Evolutionary conservation across 768 basidiomycete species (phyloP), one percentile per base, ranked within the genome.

Genomic region (Lactifluus pinguis): DNA sequence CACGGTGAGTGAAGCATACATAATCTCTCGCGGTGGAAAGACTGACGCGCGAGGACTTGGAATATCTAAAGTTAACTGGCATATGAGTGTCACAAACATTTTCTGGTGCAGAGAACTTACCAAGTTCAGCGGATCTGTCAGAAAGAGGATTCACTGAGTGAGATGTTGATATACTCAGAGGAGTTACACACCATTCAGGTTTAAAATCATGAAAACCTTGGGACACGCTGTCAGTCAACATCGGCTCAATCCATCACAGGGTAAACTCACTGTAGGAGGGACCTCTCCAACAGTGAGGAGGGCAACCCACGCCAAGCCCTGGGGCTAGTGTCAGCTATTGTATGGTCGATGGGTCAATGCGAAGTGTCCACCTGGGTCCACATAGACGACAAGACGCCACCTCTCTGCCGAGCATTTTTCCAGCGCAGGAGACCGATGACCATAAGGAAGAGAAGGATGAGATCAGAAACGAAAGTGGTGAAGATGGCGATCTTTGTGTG

Each of bases 401-500:
- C 2, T 41, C 8, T 14, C n/a, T 48, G 14, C 1, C 42, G 45
- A 25, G 2, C 25, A 25, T 14, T 6, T 51, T 50, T 39, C 59
- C 62, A 61, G 38, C 59, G 62, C 29, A 42, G 25, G 36, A 63
- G 59, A 30, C 62, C 62, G 3, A 8, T 6, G 6, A 61, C 44
- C 62, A 63, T 61, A 15, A 63, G 62, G 19, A 34, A 11, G 11
- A 63, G 54, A n/a, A 61, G 62, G 6, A 61, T 21, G 9, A 61
- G 13, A 44, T 63, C 62, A 17, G 49, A 55, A 19, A 39, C 13
- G 21, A 63, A 19, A 3, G 59, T 55, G 6, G 44, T 44, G 36
- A 63, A 11, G 36, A 63, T 11, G 42, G n/a, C 19, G 25, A 45
- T 51, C 59, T 25, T 29, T 21, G n/a, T 25, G 15, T 38, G 34